phyloP scores from a whole-genome alignment of 192 early-diverging fungal species.

The Rhizophagus prolifer region DNA sequence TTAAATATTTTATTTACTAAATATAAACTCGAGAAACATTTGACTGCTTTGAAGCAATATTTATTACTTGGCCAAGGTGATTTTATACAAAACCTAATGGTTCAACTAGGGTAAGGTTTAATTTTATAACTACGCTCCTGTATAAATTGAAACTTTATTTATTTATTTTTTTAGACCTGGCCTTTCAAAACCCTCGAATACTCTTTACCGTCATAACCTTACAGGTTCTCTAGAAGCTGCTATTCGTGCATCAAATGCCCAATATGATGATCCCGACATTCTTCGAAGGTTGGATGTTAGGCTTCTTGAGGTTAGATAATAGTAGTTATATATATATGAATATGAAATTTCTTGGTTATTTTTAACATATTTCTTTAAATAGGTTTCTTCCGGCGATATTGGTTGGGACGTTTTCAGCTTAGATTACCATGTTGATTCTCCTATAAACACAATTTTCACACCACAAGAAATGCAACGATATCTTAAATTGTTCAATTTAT shows the following conservation, averaged over 20 bases:
- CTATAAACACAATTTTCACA: constrained; percentile 83
- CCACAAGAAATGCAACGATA: constrained; percentile 76
- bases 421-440: constrained; percentile 78
- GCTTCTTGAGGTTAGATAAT: constrained; percentile 58
- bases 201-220: constrained; percentile 85
- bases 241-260: constrained; percentile 85
- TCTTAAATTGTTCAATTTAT: constrained; percentile 79
- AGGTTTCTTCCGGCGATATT: constrained; percentile 57
- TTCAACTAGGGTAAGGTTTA: constrained; percentile 67
- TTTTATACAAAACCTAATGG: constrained; percentile 88
- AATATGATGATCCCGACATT: constrained; percentile 78
- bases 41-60: constrained; percentile 84
- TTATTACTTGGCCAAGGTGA: constrained; percentile 92
- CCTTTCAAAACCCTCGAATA: constrained; percentile 66
- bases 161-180: constrained; percentile 35
- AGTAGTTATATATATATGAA: background rate
- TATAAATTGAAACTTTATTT: background rate
- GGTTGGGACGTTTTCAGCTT: constrained; percentile 96
- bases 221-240: constrained; percentile 83
- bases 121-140: background rate
- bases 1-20: constrained; percentile 73
- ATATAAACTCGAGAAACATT: constrained; percentile 83
- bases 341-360: background rate
- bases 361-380: background rate
- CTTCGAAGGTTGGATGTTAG: constrained; percentile 77